Evolutionary conservation across 2,329 filamentous ascomycete species (phyloP).

Genomic region (Pochonia chlamydosporia): DNA sequence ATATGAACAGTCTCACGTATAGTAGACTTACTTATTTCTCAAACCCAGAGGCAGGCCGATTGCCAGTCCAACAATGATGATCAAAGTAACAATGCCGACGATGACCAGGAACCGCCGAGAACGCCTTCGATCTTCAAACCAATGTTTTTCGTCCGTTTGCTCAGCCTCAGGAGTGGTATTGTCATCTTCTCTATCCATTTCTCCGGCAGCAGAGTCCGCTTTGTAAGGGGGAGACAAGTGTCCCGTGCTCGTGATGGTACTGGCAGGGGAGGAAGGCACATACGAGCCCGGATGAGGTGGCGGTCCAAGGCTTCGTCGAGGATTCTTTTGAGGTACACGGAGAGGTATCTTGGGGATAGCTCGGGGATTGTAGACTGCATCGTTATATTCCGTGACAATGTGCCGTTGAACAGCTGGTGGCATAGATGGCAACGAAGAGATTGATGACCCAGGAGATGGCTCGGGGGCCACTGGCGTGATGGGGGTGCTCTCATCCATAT

Average conservation of each 20-base stretch:
- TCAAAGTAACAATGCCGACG: constrained; percentile 22
- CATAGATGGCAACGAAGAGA: constrained; percentile 20
- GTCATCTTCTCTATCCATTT: constrained; percentile 6
- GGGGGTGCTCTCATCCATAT: not conserved
- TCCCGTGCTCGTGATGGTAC: constrained; percentile 10
- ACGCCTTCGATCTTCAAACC: constrained; percentile 14
- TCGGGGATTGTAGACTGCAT: constrained; percentile 12
- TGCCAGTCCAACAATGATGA: constrained; percentile 28
- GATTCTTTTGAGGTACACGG: constrained; percentile 23
- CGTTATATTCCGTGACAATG: constrained; percentile 29
- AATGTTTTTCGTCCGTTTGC: constrained; percentile 9
- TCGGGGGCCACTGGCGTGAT: not conserved
- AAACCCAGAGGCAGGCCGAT: constrained; percentile 35
- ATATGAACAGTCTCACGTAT: no score
- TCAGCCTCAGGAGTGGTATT: constrained; percentile 6
- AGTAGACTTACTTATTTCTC: constrained; percentile 21
- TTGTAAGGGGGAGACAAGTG: constrained; percentile 6
- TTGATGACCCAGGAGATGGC: constrained; percentile 9
- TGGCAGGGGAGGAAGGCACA: constrained; percentile 18
- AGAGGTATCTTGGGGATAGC: constrained; percentile 19
- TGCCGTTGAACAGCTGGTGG: constrained; percentile 23
- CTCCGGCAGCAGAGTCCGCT: not conserved
- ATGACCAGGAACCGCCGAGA: constrained; percentile 28
- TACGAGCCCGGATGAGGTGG: constrained; percentile 5
- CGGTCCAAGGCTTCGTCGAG: constrained; percentile 16